Conservation (phyloP, 2,329 filamentous ascomycete species). For the Aspergillus costaricaensis region DNA sequence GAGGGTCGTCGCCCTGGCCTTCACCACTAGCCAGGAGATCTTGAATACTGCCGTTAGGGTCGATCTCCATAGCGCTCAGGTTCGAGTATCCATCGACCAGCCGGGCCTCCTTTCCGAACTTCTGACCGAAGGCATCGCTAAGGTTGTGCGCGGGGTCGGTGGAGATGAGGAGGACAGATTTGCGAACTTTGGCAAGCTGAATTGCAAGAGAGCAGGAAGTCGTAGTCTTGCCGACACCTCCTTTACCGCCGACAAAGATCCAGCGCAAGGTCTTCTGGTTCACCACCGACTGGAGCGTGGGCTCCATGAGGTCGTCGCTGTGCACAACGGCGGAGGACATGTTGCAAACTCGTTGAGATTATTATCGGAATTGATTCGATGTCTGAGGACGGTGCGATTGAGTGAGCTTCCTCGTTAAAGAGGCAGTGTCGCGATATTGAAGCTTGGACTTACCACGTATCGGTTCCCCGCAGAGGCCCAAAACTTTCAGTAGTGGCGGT, state of each 20-base stretch:
- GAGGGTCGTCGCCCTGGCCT: constrained; percentile 62
- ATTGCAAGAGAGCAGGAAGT: constrained; percentile 98
- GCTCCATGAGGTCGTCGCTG: constrained; percentile 77
- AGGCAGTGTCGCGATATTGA: constrained; percentile 1
- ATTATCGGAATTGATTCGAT: neutral
- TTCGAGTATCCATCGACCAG: constrained; percentile 90
- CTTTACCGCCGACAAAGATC: constrained; percentile 99
- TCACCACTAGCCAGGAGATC: constrained; percentile 82
- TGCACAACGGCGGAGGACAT: constrained; percentile 48
- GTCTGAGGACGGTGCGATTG: neutral
- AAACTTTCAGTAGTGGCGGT: constrained; percentile 14
- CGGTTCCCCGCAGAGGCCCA: constrained; percentile 14
- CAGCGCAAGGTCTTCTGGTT: constrained; percentile 94
- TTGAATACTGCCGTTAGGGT: constrained; percentile 96
- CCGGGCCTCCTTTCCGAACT: constrained; percentile 97
- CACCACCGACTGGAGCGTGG: constrained; percentile 89
- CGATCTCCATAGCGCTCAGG: constrained; percentile 97
- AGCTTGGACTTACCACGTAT: constrained; percentile 12
- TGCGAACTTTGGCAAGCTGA: constrained; percentile 91
- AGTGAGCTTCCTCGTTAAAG: neutral
- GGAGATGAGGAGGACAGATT: constrained; percentile 94
- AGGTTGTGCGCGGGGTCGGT: constrained; percentile 98
- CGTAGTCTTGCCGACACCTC: constrained; percentile 98
- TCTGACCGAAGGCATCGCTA: constrained; percentile 96
- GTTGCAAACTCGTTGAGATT: constrained; percentile 13